Conservation (phyloP, 1,284 basidiomycete species). For the Leccinum fuscescens region DNA sequence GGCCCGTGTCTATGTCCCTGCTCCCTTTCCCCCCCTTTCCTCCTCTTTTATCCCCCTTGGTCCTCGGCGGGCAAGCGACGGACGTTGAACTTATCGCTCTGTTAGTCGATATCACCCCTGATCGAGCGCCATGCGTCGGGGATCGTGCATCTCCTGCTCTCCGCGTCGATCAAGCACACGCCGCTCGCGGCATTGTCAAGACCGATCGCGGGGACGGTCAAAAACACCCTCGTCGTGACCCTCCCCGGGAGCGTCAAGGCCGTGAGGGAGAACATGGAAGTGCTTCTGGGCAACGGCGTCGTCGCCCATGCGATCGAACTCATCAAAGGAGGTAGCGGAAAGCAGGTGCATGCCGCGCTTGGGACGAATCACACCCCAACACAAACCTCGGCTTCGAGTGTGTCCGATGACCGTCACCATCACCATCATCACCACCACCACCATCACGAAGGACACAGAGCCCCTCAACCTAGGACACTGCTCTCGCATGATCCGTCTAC, state of each 20-base stretch:
- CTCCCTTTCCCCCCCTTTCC: background rate
- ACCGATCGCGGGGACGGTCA: conserved; percentile 73
- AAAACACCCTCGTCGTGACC: conserved; percentile 68
- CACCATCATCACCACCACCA: conserved; percentile 36
- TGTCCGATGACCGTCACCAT: conserved; percentile 26
- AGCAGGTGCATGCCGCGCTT: conserved; percentile 51
- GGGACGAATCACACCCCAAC: conserved; percentile 27
- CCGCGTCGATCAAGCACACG: conserved; percentile 69
- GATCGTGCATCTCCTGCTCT: conserved; percentile 74
- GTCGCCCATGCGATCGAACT: conserved; percentile 75
- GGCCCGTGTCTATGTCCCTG: background rate
- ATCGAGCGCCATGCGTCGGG: conserved; percentile 76
- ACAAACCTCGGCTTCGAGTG: conserved; percentile 9
- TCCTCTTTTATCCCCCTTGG: background rate
- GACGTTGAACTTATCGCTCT: background rate
- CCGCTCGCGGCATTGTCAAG: conserved; percentile 80
- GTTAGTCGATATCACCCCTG: conserved; percentile 67
- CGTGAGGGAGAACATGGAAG: conserved; percentile 73
- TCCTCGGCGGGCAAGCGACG: background rate
- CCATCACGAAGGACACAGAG: conserved; percentile 43
- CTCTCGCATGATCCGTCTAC: conserved; percentile 69
- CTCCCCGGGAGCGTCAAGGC: conserved; percentile 86
- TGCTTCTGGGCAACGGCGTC: conserved; percentile 57
- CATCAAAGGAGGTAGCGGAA: conserved; percentile 67
- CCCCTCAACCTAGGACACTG: conserved; percentile 50